phyloP scores from a whole-genome alignment of 495 filamentous ascomycete species.

The Xylaria intraflava region DNA sequence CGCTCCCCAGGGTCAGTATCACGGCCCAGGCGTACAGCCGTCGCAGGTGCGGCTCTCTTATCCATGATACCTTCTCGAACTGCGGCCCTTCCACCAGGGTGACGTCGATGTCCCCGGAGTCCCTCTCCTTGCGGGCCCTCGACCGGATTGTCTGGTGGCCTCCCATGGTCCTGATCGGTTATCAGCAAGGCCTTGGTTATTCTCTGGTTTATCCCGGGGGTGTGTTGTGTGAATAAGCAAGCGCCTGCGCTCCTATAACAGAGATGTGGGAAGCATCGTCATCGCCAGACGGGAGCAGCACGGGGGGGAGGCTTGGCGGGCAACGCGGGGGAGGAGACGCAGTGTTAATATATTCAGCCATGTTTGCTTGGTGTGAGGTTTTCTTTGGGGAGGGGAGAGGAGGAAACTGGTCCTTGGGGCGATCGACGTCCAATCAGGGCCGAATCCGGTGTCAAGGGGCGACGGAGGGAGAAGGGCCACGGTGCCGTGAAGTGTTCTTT shows the following conservation, averaged over 20 bases:
- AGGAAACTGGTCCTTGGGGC: no score
- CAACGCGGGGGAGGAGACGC: no score
- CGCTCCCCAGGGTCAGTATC: slow-evolving; percentile 56
- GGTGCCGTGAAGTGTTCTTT: neutral
- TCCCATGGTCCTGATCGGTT: neutral
- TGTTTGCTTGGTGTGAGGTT: slow-evolving; percentile 4
- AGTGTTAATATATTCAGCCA: slow-evolving; percentile 9
- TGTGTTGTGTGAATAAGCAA: neutral
- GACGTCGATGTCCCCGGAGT: slow-evolving; percentile 31
- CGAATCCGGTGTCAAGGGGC: neutral
- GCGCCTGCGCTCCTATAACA: neutral
- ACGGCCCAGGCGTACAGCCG: slow-evolving; percentile 51
- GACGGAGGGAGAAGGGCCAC: slow-evolving; percentile 4
- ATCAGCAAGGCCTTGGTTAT: neutral
- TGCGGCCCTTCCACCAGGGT: slow-evolving; percentile 44
- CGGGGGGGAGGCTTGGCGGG: neutral
- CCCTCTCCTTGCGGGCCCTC: slow-evolving; percentile 21
- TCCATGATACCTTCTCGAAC: slow-evolving; percentile 56
- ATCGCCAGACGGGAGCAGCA: neutral
- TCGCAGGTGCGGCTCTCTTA: slow-evolving; percentile 50
- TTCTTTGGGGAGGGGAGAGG: no score
- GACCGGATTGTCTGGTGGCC: neutral
- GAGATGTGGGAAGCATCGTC: neutral
- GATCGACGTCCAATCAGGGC: neutral
- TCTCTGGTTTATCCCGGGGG: neutral